Base-by-base conservation (phyloP, 208 protist genomes). In the Crithidia expoeki region DNA sequence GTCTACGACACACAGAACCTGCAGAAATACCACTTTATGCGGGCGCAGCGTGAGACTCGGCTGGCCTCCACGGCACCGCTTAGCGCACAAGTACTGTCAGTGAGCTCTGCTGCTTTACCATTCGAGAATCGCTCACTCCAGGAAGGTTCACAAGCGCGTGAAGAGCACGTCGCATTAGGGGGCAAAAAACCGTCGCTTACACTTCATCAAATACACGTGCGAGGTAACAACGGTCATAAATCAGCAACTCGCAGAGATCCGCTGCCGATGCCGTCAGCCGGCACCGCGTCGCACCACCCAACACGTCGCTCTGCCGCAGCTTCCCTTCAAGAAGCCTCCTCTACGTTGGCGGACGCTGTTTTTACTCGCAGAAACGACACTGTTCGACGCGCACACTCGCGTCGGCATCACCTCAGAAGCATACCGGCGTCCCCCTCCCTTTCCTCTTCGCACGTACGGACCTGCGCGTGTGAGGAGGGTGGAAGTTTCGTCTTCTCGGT, bases 1-100 rank as follows among this genome's bases (percentile, higher is more conserved):
- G 63, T 80, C 16, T 94, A 90, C 69, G 84, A 89, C 61, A 81
- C 79, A 2, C 72, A 69, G 6, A 66, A 83, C 42, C 51, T 92
- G 19, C 84, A 93, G 72, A 83, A 80, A 27, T 95, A 96, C 51
- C 67, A 93, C 72, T 84, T 77, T 32, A 86, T 92, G 72, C 78
- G 84, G 32, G 76, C 85, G 52, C 82, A 91, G 59, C 80, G 73
- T 9, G 71, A 81, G 33, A 38, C 44, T 12, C 79, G 90, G n/a
- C 74, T 60, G 11, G 34, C 60, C 36, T 89, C 76, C 30, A 57
- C 62, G 25, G 74, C 65, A n/a, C 84, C 76, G 14, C 72, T 96
- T 34, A 25, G 71, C 1, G 88, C 83, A 5, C 60, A 51, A 11
- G 14, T 72, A 21, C 58, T 63, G 44, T 58, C 55, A 5, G 46